Percentiles rank a stretch among this genome's conserved stretches.
Conservation (phyloP, 441 rosid genomes). For the Dalechampia spathulata region DNA sequence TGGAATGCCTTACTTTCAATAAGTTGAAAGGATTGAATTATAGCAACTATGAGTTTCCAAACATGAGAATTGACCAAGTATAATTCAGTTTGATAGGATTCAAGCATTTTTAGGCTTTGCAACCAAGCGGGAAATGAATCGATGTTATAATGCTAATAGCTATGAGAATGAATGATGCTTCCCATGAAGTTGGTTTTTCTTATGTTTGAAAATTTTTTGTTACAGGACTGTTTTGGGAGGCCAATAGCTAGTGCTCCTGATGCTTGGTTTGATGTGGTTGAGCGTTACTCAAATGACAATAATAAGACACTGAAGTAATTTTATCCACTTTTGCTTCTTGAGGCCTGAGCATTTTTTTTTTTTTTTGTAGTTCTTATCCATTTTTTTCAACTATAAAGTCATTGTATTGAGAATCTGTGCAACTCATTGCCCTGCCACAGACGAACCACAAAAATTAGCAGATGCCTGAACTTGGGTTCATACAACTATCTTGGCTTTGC, state of each 20-base stretch:
- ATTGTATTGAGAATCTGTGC: background rate
- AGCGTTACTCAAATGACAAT: conserved; percentile 70
- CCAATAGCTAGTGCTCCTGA: conserved; percentile 87
- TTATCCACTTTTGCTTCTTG: background rate
- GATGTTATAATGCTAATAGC: too few relatives aligned
- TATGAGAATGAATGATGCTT: background rate
- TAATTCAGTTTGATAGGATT: too few relatives aligned
- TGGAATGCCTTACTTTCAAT: background rate
- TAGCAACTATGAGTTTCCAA: background rate
- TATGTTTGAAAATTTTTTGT: too few relatives aligned
- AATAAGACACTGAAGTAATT: conserved; percentile 79
- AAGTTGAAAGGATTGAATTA: background rate
- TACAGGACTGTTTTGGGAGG: conserved; percentile 85
- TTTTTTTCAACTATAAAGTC: background rate
- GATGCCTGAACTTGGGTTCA: conserved; percentile 83
- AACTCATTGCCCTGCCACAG: conserved; percentile 27
- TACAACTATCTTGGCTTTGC: conserved; percentile 92
- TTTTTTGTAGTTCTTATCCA: background rate
- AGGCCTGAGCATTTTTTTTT: background rate
- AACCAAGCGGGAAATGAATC: too few relatives aligned
- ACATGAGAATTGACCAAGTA: background rate
- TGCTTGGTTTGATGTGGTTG: conserved; percentile 84
- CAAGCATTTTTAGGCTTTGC: too few relatives aligned
- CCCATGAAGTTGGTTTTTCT: background rate
- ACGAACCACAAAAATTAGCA: conserved; percentile 52